A percentile compares a stretch with the other conserved stretches of the same genome.
phyloP scores from a whole-genome alignment of 208 protist species.

The Trichomonas gallinae region DNA sequence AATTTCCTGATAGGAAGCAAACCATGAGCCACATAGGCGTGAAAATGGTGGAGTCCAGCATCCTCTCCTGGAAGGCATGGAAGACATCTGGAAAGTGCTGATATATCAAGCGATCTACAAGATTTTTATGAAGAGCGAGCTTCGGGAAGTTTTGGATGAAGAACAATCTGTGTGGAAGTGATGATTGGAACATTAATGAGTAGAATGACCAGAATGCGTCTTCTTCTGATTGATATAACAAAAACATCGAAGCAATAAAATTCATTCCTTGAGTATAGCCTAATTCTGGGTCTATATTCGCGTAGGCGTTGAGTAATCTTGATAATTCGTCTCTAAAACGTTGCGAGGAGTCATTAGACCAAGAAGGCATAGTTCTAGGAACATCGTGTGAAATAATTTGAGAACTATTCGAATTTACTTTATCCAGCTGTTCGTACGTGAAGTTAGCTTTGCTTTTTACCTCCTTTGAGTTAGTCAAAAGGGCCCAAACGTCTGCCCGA shows the following conservation, averaged over 20 bases:
- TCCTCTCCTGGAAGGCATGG: background rate
- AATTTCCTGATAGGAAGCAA: background rate
- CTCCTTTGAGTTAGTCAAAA: background rate
- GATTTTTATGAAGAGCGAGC: background rate
- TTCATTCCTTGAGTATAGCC: constrained; percentile 25
- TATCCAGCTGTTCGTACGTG: background rate
- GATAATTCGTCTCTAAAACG: background rate
- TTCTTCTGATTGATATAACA: background rate
- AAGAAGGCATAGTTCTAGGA: background rate
- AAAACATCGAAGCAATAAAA: constrained; percentile 21
- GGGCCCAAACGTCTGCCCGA: background rate
- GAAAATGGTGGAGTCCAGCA: background rate
- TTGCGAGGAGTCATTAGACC: too few relatives aligned
- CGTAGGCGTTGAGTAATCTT: background rate
- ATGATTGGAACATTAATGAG: background rate
- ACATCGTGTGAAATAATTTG: background rate
- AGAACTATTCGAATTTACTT: background rate
- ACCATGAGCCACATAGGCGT: background rate
- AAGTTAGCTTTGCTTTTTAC: background rate
- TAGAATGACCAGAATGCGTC: constrained; percentile 1
- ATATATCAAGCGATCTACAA: background rate
- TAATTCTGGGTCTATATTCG: background rate
- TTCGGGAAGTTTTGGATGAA: background rate
- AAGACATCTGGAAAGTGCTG: background rate
- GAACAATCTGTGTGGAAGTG: background rate